Conservation (phyloP, 768 basidiomycete genomes). For the Leucocoprinus birnbaumii region DNA sequence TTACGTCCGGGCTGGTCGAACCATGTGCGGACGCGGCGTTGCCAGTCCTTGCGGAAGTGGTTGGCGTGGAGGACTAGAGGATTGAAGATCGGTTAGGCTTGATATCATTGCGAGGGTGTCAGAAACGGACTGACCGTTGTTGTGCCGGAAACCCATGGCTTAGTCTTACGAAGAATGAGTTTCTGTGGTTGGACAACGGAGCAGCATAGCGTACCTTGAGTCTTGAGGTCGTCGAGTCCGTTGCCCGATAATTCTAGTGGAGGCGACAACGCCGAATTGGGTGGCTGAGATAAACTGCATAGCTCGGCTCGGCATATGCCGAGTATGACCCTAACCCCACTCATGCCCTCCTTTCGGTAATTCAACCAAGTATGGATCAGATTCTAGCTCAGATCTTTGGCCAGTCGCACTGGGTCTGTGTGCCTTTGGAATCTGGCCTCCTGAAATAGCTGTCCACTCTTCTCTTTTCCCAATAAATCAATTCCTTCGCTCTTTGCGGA, state of each 20-base stretch:
- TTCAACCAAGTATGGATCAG: background rate
- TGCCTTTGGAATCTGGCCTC: too few species aligned
- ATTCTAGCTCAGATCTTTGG: background rate
- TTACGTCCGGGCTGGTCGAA: slow-evolving; percentile 99
- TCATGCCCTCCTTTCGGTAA: background rate
- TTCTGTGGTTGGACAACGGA: slow-evolving; percentile 9
- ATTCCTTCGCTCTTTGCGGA: too few species aligned
- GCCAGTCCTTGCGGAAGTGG: slow-evolving; percentile 99
- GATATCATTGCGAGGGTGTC: slow-evolving; percentile 11
- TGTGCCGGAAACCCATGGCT: slow-evolving; percentile 76
- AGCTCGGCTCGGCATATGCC: slow-evolving; percentile 35
- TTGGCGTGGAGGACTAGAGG: slow-evolving; percentile 79
- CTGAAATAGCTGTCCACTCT: too few species aligned
- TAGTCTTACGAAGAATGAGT: slow-evolving; percentile 32
- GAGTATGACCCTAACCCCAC: slow-evolving; percentile 30
- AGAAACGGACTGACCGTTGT: slow-evolving; percentile 60
- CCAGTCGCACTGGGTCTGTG: too few species aligned
- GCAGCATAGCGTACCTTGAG: slow-evolving; percentile 32
- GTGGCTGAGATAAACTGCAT: slow-evolving; percentile 42
- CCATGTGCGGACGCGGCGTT: slow-evolving; percentile 94
- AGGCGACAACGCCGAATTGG: slow-evolving; percentile 20
- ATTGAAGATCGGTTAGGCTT: slow-evolving; percentile 3
- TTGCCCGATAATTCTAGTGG: slow-evolving; percentile 29
- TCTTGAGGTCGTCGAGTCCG: slow-evolving; percentile 46
- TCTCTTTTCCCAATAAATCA: too few species aligned